Evolutionary conservation across 2,329 filamentous ascomycete species (phyloP).

Genomic region (Colletotrichum salicis): DNA sequence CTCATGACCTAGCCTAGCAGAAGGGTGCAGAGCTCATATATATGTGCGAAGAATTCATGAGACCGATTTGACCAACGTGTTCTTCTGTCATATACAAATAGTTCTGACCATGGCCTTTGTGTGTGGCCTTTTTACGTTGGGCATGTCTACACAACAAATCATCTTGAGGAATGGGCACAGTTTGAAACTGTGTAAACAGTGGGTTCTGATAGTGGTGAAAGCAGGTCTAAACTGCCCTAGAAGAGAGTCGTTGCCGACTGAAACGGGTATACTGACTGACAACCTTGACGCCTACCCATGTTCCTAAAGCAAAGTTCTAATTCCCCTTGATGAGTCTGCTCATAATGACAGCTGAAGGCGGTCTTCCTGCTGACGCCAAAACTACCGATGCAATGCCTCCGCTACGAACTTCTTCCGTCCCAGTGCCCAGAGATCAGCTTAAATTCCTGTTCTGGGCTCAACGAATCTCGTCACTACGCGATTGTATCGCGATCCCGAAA

Average conservation of each 20-base stretch:
- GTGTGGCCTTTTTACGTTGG: not conserved
- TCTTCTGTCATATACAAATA: not conserved
- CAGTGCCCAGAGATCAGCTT: not conserved
- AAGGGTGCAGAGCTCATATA: not conserved
- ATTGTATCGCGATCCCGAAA: slow-evolving; percentile 27
- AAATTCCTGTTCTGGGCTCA: slow-evolving; percentile 38
- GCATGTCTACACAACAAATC: not conserved
- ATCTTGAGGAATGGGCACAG: not conserved
- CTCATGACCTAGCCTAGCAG: not conserved
- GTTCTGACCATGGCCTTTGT: not conserved
- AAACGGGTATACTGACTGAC: slow-evolving; percentile 26
- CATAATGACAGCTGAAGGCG: not conserved
- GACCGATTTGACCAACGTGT: not conserved
- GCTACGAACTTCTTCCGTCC: not conserved
- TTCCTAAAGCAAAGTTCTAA: slow-evolving; percentile 1
- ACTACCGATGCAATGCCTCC: not conserved
- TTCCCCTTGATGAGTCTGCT: not conserved
- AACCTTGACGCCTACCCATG: slow-evolving; percentile 15
- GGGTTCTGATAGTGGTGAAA: not conserved
- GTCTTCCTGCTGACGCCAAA: not conserved
- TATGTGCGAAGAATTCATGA: not conserved
- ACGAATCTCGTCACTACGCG: slow-evolving; percentile 11
- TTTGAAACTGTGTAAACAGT: not conserved
- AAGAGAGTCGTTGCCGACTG: slow-evolving; percentile 1
- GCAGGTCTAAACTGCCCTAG: slow-evolving; percentile 4